Evolutionary conservation across 2,329 filamentous ascomycete species (phyloP).

Genomic region (Thermothelomyces thermophilus): DNA sequence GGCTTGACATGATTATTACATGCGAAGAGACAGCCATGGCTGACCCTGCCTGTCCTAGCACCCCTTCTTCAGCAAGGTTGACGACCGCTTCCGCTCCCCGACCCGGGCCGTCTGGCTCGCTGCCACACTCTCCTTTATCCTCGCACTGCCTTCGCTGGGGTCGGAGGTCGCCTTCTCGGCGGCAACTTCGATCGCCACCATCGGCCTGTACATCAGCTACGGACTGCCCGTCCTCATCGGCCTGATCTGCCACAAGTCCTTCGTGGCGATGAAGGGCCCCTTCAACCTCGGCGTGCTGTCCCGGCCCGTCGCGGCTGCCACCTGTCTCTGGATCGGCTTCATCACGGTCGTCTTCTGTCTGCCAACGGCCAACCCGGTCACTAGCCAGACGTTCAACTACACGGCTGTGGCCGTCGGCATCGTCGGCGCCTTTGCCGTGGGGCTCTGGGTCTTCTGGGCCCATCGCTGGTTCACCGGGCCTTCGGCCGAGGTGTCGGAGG

Average conservation of each 20-base stretch:
- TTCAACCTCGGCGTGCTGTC: slow-evolving; percentile 46
- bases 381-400: slow-evolving; percentile 52
- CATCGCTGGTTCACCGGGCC: slow-evolving; percentile 51
- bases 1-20: no score
- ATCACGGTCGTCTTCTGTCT: slow-evolving; percentile 54
- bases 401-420: slow-evolving; percentile 54
- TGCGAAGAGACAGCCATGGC: no score
- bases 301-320: slow-evolving; percentile 40
- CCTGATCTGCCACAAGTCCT: slow-evolving; percentile 44
- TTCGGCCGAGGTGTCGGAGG: slow-evolving; percentile 44
- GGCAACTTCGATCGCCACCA: slow-evolving; percentile 53
- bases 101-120: slow-evolving; percentile 51
- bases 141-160: slow-evolving; percentile 49
- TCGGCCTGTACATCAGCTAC: slow-evolving; percentile 53
- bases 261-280: slow-evolving; percentile 45
- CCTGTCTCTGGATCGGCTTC: slow-evolving; percentile 46
- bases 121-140: slow-evolving; percentile 46
- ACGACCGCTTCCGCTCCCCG: slow-evolving; percentile 42
- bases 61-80: slow-evolving; percentile 48
- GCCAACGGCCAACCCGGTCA: slow-evolving; percentile 49
- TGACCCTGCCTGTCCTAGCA: slow-evolving; percentile 27
- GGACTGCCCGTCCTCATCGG: slow-evolving; percentile 51
- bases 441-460: slow-evolving; percentile 47
- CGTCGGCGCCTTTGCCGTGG: slow-evolving; percentile 41
- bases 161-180: slow-evolving; percentile 50